Evolutionary conservation across 768 basidiomycete genomes (phyloP), one percentile per base, ranked within the genome.

Genomic region (Lentinus brumalis): DNA sequence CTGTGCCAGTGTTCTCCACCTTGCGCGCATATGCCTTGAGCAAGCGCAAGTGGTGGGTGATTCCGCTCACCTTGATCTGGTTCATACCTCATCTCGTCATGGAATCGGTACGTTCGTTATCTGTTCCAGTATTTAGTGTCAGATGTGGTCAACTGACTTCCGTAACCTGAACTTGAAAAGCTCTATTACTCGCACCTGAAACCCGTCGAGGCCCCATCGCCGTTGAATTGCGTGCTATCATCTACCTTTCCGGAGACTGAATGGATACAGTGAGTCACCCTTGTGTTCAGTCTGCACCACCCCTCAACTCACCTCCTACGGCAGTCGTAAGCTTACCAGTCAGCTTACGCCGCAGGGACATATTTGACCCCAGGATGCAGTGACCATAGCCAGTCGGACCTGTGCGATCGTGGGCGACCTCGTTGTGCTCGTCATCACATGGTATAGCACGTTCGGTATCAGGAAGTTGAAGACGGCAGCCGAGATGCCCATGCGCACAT

Each of bases 21-120:
- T 38, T 59, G 21, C 58, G 58, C n/a, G 58, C 51, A 8, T 59
- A 59, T 46, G 58, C 58, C 7, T 18, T 59, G 26, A 59, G 58
- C 35, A 52, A 52, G 21, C 58, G 51, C 31, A 53, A 16, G 30
- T 59, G 26, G 51, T 59, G 58, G 58, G 38, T 59, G 5, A 45
- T 38, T 0, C 21, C 29, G 0, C 14, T 53, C 12, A 59, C 53
- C 4, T 11, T 59, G 2, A 6, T 21, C 5, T 59, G 53, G 26
- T 59, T 35, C 29, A 12, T 59, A 3, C 58, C 58, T 11, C 50
- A 59, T 38, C 30, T 59, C 12, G n/a, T 47, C 15, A 30, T 53
- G 7, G 49, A 41, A 6, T 53, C 44, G 14, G 58, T 59, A 46
- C 11, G 58, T 53, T n/a, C 18, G 32, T 40, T 3, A n/a, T 10